These are phyloP conservation scores for Scheffersomyces coipomensis DNA, from an alignment of 805 yeast genomes.

Conservation along the genomic window DNA sequence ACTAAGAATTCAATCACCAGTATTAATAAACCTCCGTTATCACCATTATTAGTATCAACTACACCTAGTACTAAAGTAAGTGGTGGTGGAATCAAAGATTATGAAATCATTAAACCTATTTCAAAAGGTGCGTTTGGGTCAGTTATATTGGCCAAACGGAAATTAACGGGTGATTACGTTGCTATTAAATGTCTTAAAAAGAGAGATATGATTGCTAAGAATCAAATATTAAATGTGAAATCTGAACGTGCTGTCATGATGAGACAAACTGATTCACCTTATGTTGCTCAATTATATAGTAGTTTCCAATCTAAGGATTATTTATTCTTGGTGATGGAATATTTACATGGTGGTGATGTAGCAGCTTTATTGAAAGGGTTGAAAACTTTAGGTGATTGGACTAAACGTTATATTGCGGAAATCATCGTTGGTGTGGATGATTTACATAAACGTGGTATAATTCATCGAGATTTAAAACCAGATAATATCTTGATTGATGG, in stretches of 20 bases:
- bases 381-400: slow-evolving; percentile 86
- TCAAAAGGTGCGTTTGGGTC: slow-evolving; percentile 98
- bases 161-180: slow-evolving; percentile 87
- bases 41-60: slow-evolving; percentile 74
- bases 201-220: slow-evolving; percentile 95
- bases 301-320: slow-evolving; percentile 88
- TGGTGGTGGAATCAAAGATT: slow-evolving; percentile 77
- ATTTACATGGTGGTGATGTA: slow-evolving; percentile 92
- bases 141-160: slow-evolving; percentile 81
- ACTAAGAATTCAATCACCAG: slow-evolving; percentile 2
- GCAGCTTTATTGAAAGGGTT: slow-evolving; percentile 80
- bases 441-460: slow-evolving; percentile 82
- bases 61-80: slow-evolving; percentile 52
- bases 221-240: slow-evolving; percentile 91
- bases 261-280: slow-evolving; percentile 91
- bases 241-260: slow-evolving; percentile 98
- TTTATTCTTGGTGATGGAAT: slow-evolving; percentile 93
- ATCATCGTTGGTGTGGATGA: slow-evolving; percentile 88
- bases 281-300: slow-evolving; percentile 84
- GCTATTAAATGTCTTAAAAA: slow-evolving; percentile 92
- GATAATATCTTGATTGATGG: slow-evolving; percentile 87
- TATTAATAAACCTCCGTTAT: slow-evolving; percentile 59
- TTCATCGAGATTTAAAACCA: slow-evolving; percentile 94
- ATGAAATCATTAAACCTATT: slow-evolving; percentile 87
- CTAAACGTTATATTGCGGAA: slow-evolving; percentile 81